Base-by-base conservation (phyloP, 2,329 filamentous ascomycete genomes). In the Curvularia verruculosa region DNA sequence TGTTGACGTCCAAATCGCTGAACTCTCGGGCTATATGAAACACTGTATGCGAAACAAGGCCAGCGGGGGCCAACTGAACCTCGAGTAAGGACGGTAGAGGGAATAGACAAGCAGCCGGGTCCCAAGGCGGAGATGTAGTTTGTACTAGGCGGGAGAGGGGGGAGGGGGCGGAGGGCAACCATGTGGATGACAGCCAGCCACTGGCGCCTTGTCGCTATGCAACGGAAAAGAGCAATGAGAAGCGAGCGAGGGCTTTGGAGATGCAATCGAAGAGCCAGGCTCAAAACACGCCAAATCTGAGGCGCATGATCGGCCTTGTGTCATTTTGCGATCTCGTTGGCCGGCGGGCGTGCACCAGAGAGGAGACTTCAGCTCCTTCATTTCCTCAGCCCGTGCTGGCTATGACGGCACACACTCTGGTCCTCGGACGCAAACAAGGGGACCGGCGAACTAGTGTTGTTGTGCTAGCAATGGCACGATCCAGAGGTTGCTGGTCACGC, bases 261-360 rank as follows among this genome's bases (percentile, higher is more conserved):
- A 62, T 55, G 59, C 55, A 71, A 65, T 66, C 61, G 66, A 50
- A 56, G 13, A 50, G 48, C 49, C 57, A 49, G 55, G 61, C 58
- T 53, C 64, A 67, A 73, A 70, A 72, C 71, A 64, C 67, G 67
- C 66, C 64, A 67, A 60, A 56, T 56, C 53, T 46, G 54, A 56
- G 55, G 63, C 60, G 63, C 63, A 59, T 64, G 58, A 63, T 65
- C 45, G 60, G 60, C 58, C 59, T 61, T 61, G 63, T 56, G 61
- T 61, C 61, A 63, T 61, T 54, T 65, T 61, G 53, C 49, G 57
- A 63, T 65, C 55, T 63, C 61, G 66, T 66, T 69, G 67, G 69
- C 59, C 59, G 62, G 63, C 59, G 60, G 61, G 61, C 46, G 55
- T 60, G 49, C 58, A 64, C 58, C 37, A 58, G 49, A 59, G 59